A percentile compares a stretch with the other conserved stretches of the same genome.
Evolutionary conservation across 2,329 filamentous ascomycete genomes (phyloP).

Genomic region (Verticillium isaacii): DNA sequence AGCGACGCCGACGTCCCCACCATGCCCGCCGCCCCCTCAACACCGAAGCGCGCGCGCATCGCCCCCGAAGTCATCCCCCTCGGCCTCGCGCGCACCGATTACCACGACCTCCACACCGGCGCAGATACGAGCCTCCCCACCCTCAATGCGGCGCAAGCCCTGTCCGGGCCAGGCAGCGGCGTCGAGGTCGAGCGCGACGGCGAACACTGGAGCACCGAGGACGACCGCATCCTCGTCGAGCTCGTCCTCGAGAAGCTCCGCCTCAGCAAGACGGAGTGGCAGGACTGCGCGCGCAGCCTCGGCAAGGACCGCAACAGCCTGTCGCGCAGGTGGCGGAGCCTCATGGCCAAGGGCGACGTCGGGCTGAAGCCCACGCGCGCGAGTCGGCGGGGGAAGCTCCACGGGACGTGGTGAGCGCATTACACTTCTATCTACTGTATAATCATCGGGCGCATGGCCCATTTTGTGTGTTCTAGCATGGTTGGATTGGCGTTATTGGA

Average conservation of each 20-base stretch:
- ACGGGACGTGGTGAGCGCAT: conserved; percentile 48
- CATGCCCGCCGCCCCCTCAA: conserved; percentile 35
- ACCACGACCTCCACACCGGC: conserved; percentile 32
- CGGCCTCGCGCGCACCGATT: conserved; percentile 54
- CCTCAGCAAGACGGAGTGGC: conserved; percentile 61
- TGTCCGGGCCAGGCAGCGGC: conserved; percentile 22
- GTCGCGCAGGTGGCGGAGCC: conserved; percentile 57
- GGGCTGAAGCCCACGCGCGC: conserved; percentile 46
- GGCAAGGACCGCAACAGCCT: conserved; percentile 56
- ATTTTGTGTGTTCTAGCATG: not conserved
- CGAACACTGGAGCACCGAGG: conserved; percentile 55
- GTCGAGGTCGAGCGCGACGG: conserved; percentile 40
- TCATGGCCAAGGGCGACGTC: conserved; percentile 55
- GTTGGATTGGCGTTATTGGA: not conserved
- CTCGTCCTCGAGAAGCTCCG: conserved; percentile 63
- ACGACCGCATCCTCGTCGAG: conserved; percentile 62
- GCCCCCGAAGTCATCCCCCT: conserved; percentile 57
- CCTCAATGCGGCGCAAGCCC: conserved; percentile 16
- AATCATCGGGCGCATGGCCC: not conserved
- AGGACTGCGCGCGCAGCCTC: conserved; percentile 60
- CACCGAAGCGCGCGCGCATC: conserved; percentile 56
- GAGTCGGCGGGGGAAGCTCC: conserved; percentile 40
- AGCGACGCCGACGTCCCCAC: conserved; percentile 30
- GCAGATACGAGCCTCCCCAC: not conserved
- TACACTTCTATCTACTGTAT: conserved; percentile 7